These are phyloP conservation scores for Eutrema heterophyllum DNA, from an alignment of 345 rosid genomes.

Conservation along the genomic window DNA sequence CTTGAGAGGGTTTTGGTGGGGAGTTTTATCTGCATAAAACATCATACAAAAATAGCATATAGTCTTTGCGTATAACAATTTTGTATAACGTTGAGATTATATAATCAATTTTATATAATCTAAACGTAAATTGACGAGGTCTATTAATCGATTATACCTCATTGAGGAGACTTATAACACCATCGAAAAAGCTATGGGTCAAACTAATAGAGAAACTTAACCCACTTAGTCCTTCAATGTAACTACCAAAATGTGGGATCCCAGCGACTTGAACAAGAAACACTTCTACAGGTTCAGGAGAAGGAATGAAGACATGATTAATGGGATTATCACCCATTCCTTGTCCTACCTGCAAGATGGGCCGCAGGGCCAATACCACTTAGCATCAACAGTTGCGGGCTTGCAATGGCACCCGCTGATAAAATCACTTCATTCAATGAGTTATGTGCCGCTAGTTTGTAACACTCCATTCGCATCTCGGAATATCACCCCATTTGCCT, in stretches of 20 bases:
- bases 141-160: slow-evolving; percentile 31
- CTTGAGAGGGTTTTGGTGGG: background rate
- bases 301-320: slow-evolving; percentile 55
- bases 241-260: slow-evolving; percentile 44
- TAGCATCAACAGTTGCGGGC: slow-evolving; percentile 77
- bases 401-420: slow-evolving; percentile 77
- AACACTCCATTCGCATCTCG: slow-evolving; percentile 38
- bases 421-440: slow-evolving; percentile 49
- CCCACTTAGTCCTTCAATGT: slow-evolving; percentile 53
- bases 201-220: slow-evolving; percentile 38
- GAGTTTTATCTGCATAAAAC: background rate
- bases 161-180: slow-evolving; percentile 26
- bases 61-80: background rate
- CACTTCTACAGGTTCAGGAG: slow-evolving; percentile 50
- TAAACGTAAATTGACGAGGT: background rate
- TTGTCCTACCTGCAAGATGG: slow-evolving; percentile 58
- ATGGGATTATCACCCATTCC: slow-evolving; percentile 78
- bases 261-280: slow-evolving; percentile 60
- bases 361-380: slow-evolving; percentile 64
- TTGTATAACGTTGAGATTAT: background rate
- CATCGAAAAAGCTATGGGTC: slow-evolving; percentile 30
- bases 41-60: background rate
- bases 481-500: slow-evolving; percentile 65
- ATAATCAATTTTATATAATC: too few relatives aligned
- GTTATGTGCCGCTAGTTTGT: slow-evolving; percentile 31